Percentiles rank a stretch among this genome's conserved stretches.
These are phyloP conservation scores for Garcia nutans DNA, from an alignment of 345 rosid species.

Conservation along the genomic window DNA sequence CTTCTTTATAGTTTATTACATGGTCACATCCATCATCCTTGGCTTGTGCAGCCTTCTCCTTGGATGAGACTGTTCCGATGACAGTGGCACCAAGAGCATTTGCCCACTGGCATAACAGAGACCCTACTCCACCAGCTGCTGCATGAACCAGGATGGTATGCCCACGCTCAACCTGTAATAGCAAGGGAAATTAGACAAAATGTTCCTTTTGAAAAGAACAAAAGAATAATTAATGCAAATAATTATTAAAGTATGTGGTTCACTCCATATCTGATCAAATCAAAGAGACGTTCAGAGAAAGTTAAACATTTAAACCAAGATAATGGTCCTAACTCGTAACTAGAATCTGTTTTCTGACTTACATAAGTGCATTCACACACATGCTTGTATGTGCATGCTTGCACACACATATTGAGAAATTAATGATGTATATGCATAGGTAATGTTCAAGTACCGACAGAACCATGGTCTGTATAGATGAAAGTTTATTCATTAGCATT, in stretches of 20 bases:
- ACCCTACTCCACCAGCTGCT: constrained; percentile 96
- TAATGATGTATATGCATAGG: not conserved
- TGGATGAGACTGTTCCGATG: constrained; percentile 78
- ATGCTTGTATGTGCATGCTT: too few species aligned
- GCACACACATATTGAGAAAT: too few species aligned
- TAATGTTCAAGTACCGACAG: not conserved
- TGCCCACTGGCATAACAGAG: constrained; percentile 91
- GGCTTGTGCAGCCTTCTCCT: constrained; percentile 90
- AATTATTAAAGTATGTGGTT: not conserved
- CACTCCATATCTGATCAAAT: not conserved
- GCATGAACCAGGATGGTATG: constrained; percentile 83
- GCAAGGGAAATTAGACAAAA: not conserved
- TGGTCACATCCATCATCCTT: constrained; percentile 94
- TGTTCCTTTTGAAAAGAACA: not conserved
- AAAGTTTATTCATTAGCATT: not conserved
- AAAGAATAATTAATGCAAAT: not conserved
- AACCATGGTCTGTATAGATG: too few species aligned
- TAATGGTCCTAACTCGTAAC: not conserved
- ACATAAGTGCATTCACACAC: not conserved
- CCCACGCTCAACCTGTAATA: constrained; percentile 64
- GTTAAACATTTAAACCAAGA: not conserved
- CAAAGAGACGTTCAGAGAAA: not conserved
- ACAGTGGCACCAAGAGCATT: constrained; percentile 86
- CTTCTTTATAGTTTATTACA: constrained; percentile 66
- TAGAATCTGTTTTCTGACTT: not conserved